Evolutionary conservation across 106 monocot species (phyloP), one percentile per base, ranked within the genome.

Genomic region (Apostasia ramifera): DNA sequence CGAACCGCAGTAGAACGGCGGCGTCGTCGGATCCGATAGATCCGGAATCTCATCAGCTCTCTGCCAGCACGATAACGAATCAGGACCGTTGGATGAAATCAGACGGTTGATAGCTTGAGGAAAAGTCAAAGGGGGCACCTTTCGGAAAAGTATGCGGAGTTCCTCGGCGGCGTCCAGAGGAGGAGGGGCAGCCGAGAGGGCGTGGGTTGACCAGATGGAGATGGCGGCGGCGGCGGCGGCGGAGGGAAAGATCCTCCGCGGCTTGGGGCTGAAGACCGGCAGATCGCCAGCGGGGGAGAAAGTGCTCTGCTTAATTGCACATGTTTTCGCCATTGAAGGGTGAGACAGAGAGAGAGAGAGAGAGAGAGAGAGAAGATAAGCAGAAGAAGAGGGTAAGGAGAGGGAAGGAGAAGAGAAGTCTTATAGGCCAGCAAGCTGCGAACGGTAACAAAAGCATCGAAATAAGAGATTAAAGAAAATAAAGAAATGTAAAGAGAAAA

Each of bases 241-340:
- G 13, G 80, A 72, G 2, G 74, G 80, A 37, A 68, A 58, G 50
- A 88, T 66, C 5, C 90, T 83, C 40, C 85, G 80, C 0, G 93
- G 93, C 42, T 84, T 89, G 13, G 93, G 93, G 71, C 93, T 89
- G 40, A 84, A 80, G 8, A 93, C 72, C n/a, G 85, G 74, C 61
- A 61, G 63, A 47, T 82, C 79, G 57, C 77, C 86, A 55, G 67
- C 63, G 63, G 74, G 59, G 26, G 64, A 70, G 39, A 73, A 77
- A 68, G 74, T 66, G 66, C 71, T 83, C 66, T 75, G 79, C 63
- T 76, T 61, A 37, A 74, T 77, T 49, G 68, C 83, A 57, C 43
- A 68, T 4, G 9, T 8, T 8, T 40, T 59, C 55, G 14, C 55
- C 14, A 26, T 13, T 26, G 2, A 53, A 26, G 26, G 26, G 9